These are phyloP conservation scores for Fusarium coffeatum DNA, from an alignment of 2,329 filamentous ascomycete genomes.

Conservation along the genomic window DNA sequence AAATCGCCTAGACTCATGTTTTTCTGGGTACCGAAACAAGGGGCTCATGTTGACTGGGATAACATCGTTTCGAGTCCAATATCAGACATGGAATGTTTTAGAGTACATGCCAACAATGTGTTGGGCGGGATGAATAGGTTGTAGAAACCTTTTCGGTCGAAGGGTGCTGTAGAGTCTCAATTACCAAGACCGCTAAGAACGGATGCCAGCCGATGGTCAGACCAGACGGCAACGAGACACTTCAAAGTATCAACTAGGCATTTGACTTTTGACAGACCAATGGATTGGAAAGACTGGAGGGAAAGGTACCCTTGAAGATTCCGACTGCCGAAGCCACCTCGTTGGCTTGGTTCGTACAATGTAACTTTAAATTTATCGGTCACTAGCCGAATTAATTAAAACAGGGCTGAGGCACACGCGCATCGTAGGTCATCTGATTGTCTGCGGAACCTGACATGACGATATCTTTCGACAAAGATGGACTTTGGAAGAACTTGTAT, in stretches of 20 bases:
- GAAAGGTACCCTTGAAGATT: not conserved
- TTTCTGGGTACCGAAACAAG: slow-evolving; percentile 4
- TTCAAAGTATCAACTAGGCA: not conserved
- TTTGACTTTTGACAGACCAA: not conserved
- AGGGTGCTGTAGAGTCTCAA: not conserved
- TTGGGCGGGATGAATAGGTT: not conserved
- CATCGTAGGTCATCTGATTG: not conserved
- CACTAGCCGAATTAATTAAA: not conserved
- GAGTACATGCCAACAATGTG: not conserved
- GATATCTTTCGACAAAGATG: too few species aligned
- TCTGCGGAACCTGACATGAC: too few species aligned
- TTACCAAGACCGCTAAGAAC: not conserved
- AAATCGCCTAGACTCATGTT: not conserved
- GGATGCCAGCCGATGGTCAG: too few species aligned
- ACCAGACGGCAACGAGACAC: not conserved
- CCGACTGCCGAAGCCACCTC: not conserved
- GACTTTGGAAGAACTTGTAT: not conserved
- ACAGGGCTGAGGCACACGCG: not conserved
- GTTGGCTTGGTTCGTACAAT: not conserved
- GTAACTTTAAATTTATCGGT: not conserved
- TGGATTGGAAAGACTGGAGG: not conserved
- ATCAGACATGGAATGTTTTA: not conserved
- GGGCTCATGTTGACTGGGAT: not conserved
- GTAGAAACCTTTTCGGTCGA: not conserved
- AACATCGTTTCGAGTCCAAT: not conserved